Evolutionary conservation across 805 yeast species (phyloP).

Genomic region (Scheffersomyces stipitis): DNA sequence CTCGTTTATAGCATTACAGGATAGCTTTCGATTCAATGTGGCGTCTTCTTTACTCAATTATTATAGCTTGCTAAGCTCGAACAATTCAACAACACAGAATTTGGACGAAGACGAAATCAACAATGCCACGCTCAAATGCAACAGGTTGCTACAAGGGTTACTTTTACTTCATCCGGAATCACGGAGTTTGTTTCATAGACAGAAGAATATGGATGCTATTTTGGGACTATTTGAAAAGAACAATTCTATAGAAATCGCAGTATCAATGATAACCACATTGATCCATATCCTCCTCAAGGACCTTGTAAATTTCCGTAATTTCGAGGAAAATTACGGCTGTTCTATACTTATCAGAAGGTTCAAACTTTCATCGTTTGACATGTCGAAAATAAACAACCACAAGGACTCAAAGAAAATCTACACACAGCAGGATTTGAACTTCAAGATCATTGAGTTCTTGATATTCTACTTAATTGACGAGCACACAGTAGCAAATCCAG

Average conservation of each 20-base stretch:
- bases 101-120: slow-evolving; percentile 9
- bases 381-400: slow-evolving; percentile 1
- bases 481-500: slow-evolving; percentile 15
- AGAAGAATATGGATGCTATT: slow-evolving; percentile 37
- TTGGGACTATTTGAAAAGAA: slow-evolving; percentile 22
- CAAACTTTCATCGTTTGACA: slow-evolving; percentile 11
- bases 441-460: slow-evolving; percentile 66
- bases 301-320: slow-evolving; percentile 54
- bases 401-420: slow-evolving; percentile 1
- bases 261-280: slow-evolving; percentile 50
- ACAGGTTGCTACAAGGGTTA: slow-evolving; percentile 55
- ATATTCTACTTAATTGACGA: slow-evolving; percentile 71
- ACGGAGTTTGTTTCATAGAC: slow-evolving; percentile 46
- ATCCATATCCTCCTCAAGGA: slow-evolving; percentile 59
- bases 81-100: neutral
- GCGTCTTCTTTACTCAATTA: slow-evolving; percentile 33
- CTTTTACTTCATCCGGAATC: slow-evolving; percentile 59
- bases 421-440: slow-evolving; percentile 51
- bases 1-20: slow-evolving; percentile 48
- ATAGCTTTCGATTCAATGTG: slow-evolving; percentile 52
- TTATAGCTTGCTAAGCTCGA: slow-evolving; percentile 6
- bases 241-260: slow-evolving; percentile 16
- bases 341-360: slow-evolving; percentile 45
- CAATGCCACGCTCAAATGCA: slow-evolving; percentile 24
- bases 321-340: slow-evolving; percentile 60